These are phyloP conservation scores for Bruguiera parviflora DNA, from an alignment of 345 rosid species.

Conservation along the genomic window DNA sequence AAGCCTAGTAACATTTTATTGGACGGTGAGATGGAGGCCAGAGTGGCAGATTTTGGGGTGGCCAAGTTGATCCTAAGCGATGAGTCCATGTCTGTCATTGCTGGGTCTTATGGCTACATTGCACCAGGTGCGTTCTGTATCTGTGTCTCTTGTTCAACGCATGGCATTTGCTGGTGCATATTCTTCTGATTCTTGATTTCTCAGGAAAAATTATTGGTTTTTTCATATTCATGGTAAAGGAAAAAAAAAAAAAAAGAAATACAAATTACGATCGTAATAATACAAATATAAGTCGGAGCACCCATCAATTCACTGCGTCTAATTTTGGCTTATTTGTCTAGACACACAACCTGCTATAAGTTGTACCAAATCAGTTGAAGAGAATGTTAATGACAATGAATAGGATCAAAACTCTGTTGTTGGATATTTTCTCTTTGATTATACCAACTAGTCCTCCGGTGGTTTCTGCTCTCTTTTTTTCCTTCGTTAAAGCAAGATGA, in stretches of 20 bases:
- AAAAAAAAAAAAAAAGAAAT: too few species aligned
- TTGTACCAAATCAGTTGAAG: too few species aligned
- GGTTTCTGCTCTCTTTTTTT: neutral
- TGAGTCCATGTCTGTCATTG: slow-evolving; percentile 97
- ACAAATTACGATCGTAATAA: too few species aligned
- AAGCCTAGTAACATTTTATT: slow-evolving; percentile 87
- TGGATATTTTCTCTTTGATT: neutral
- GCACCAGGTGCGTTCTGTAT: slow-evolving; percentile 66
- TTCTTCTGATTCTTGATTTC: neutral
- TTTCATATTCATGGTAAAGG: too few species aligned
- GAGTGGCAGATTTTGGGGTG: slow-evolving; percentile 98
- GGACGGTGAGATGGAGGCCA: slow-evolving; percentile 92
- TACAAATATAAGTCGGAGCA: too few species aligned
- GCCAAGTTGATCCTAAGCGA: slow-evolving; percentile 82
- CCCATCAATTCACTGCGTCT: too few species aligned
- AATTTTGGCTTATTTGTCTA: too few species aligned
- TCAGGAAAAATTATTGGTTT: too few species aligned
- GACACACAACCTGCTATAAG: too few species aligned
- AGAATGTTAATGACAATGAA: too few species aligned
- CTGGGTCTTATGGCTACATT: slow-evolving; percentile 98
- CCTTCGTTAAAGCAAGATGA: neutral
- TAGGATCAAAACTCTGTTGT: neutral
- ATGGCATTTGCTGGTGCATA: neutral
- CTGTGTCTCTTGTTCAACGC: neutral
- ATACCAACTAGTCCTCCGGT: too few species aligned